Evolutionary conservation across 1,139 yeast species (phyloP).

Genomic region (Nakaseomyces glabratus): DNA sequence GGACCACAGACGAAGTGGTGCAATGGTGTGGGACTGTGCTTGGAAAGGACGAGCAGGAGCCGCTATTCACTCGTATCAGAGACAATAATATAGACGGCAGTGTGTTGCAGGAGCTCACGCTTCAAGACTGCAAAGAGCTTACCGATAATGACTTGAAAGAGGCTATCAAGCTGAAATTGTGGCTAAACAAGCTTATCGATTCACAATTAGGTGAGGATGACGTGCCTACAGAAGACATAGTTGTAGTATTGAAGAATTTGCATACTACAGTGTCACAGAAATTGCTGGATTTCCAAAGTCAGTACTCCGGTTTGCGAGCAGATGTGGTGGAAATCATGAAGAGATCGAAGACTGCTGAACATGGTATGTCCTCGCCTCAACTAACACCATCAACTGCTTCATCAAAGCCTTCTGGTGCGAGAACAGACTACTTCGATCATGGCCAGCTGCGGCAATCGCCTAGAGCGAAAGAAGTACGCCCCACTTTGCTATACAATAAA

Average conservation of each 20-base stretch:
- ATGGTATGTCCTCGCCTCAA: neutral
- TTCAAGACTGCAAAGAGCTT: conserved; percentile 53
- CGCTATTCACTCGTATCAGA: conserved; percentile 32
- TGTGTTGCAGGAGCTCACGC: conserved; percentile 47
- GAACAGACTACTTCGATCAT: conserved; percentile 6
- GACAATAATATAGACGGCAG: conserved; percentile 55
- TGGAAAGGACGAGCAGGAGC: conserved; percentile 12
- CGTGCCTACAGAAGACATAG: conserved; percentile 20
- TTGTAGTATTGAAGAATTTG: conserved; percentile 20
- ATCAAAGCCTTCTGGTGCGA: neutral
- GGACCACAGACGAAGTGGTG: conserved; percentile 21
- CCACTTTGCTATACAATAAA: conserved; percentile 1
- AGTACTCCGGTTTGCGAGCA: conserved; percentile 23
- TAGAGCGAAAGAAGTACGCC: conserved; percentile 5
- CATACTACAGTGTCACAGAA: conserved; percentile 23
- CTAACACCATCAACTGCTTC: neutral
- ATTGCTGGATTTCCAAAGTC: conserved; percentile 27
- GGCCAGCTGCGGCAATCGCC: conserved; percentile 4
- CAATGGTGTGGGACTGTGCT: conserved; percentile 18
- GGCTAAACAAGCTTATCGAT: conserved; percentile 33
- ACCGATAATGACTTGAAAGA: conserved; percentile 39
- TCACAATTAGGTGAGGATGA: conserved; percentile 10
- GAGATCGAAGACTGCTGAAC: conserved; percentile 9
- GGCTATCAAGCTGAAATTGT: conserved; percentile 40
- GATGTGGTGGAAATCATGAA: conserved; percentile 28